Base-by-base conservation (phyloP, 192 early-diverging fungal species). In the Linnemannia hyalina region DNA sequence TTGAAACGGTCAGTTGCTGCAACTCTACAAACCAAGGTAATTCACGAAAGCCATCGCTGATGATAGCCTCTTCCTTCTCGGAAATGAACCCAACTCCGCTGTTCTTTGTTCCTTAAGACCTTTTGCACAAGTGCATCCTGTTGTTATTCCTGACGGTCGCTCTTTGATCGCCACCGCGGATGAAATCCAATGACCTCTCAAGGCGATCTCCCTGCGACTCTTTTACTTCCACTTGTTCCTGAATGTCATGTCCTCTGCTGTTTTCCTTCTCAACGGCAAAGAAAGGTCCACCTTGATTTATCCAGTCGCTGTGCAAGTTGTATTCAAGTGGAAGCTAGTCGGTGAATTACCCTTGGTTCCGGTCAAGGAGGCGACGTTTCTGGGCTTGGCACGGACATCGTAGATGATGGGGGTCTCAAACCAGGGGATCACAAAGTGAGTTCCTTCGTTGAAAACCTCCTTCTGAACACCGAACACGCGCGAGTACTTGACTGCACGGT, bases 401-500 rank as follows among this genome's bases (percentile, higher is more conserved):
- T 97, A 99, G 83, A 98, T 87, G 77, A 98, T 93, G 9, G 97
- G 96, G 9, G 95, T 95, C 86, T 99, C 98, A 71, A 99, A 89
- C 96, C 97, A 97, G 18, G 98, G 98, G 75, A 99, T 84, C 52
- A 96, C 91, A 83, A 99, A 85, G 83, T 99, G 98, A 75, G 98
- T 99, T 76, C 98, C 98, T 93, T 99, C 98, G 76, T 83, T 91
- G 90, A 96, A 99, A 41, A 99, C 95, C 29, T 87, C 84, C 75
- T 93, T 88, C 89, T 96, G 90, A 32, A 98, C 93, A 73, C 98
- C 98, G 68, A 92, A 92, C n/a, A 98, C 78, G 70, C 98, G 91
- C 60, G 97, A 96, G 89, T 97, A 99, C 91, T 98, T 98, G 91
- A 99, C 95, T 57, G 98, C 98, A 46, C 98, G 95, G 92, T 98